Base-by-base conservation (phyloP, 495 filamentous ascomycete genomes). In the Aspergillus funiculosus region DNA sequence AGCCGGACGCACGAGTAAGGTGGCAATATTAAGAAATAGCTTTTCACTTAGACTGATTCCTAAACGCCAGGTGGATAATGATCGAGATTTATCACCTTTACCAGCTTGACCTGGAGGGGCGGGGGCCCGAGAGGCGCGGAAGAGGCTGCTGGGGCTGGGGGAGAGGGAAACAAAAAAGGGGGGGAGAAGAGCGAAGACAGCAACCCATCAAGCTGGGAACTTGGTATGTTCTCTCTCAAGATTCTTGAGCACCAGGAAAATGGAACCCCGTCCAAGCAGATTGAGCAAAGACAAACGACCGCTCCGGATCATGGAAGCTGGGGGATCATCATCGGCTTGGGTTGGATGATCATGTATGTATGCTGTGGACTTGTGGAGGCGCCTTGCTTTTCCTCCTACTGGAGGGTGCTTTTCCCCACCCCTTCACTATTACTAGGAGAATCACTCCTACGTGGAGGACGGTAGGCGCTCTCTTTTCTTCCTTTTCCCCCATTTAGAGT, bases 311-410 rank as follows among this genome's bases (percentile, higher is more conserved):
- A n/a, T n/a, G 26, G 30, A 37, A 43, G 47, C 45, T 38, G 37
- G 39, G 44, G 34, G 46, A 54, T 50, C 46, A 46, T 11, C 34
- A 20, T 41, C n/a, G n/a, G n/a, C n/a, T n/a, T n/a, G n/a, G n/a
- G n/a, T n/a, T n/a, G n/a, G n/a, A n/a, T n/a, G n/a, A n/a, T n/a
- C n/a, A n/a, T n/a, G n/a, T n/a, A n/a, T n/a, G n/a, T n/a, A n/a
- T n/a, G n/a, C n/a, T n/a, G n/a, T n/a, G n/a, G n/a, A n/a, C n/a
- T n/a, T 49, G 30, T 17, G 43, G 37, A 37, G 39, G 30, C n/a
- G 8, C 31, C 32, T 46, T 46, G 29, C 28, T 48, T 46, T 37
- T 32, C 9, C 13, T 8, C 19, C 14, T 29, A 11, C 6, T 32
- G 35, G 25, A 20, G 10, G 19, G 32, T 36, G 29, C 31, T 31